Conservation (phyloP, 2,329 filamentous ascomycete species). For the Ilyonectria destructans region DNA sequence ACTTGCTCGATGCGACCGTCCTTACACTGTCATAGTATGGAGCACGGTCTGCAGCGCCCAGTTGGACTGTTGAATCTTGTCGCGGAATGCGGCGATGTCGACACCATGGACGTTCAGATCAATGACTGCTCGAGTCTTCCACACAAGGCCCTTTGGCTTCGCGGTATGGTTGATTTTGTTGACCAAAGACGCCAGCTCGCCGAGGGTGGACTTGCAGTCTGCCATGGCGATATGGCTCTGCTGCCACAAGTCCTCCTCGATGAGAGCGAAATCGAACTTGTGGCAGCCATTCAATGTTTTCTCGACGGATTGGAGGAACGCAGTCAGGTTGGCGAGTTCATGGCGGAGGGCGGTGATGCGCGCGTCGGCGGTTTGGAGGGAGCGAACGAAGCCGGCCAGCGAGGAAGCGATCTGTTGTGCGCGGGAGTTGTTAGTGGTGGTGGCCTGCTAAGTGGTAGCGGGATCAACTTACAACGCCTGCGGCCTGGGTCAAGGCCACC, state of each 20-base stretch:
- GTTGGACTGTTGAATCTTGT: slow-evolving; percentile 49
- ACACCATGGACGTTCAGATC: background rate
- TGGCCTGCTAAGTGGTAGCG: background rate
- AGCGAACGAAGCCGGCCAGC: slow-evolving; percentile 9
- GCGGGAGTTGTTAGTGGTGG: too few species aligned
- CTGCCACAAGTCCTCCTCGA: slow-evolving; percentile 45
- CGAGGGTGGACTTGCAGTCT: slow-evolving; percentile 9
- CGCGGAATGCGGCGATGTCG: slow-evolving; percentile 41
- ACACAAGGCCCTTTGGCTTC: slow-evolving; percentile 3
- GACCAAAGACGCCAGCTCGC: background rate
- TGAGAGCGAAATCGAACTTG: slow-evolving; percentile 37
- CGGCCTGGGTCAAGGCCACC: slow-evolving; percentile 12
- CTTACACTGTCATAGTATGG: slow-evolving; percentile 43
- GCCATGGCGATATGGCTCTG: slow-evolving; percentile 42
- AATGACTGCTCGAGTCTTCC: background rate
- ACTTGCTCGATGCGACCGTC: slow-evolving; percentile 3
- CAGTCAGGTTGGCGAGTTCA: slow-evolving; percentile 42
- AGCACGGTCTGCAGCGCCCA: slow-evolving; percentile 49
- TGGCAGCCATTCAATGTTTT: slow-evolving; percentile 40
- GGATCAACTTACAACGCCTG: slow-evolving; percentile 4
- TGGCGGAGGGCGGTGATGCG: slow-evolving; percentile 37
- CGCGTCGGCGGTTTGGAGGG: slow-evolving; percentile 38
- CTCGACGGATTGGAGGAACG: slow-evolving; percentile 42
- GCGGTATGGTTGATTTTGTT: background rate
- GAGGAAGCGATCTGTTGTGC: slow-evolving; percentile 8